These are phyloP conservation scores for Henckelia pumila DNA, from an alignment of 257 asterid genomes.

Conservation along the genomic window DNA sequence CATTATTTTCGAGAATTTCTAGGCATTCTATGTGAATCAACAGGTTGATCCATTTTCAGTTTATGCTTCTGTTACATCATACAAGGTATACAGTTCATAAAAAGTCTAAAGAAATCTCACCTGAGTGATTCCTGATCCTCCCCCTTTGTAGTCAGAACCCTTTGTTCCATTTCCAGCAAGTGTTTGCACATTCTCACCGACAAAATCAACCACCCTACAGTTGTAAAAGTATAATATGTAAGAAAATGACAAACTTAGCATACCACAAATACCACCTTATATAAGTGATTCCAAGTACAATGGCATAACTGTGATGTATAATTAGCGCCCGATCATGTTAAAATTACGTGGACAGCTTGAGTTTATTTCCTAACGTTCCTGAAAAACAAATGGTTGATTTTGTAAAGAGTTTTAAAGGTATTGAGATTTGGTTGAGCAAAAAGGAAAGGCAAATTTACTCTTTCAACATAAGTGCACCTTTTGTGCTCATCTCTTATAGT, in stretches of 20 bases:
- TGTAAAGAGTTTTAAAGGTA: neutral
- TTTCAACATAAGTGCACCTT: neutral
- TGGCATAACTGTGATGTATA: neutral
- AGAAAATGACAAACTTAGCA: slow-evolving; percentile 1
- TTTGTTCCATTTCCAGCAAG: slow-evolving; percentile 97
- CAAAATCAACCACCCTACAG: slow-evolving; percentile 88
- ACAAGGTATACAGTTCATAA: slow-evolving; percentile 2
- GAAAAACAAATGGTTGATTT: slow-evolving; percentile 1
- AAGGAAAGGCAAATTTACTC: neutral
- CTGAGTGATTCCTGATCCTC: slow-evolving; percentile 82
- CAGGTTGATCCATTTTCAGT: too few species aligned
- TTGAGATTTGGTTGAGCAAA: neutral
- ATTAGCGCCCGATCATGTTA: neutral
- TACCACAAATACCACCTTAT: neutral
- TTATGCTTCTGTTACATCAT: neutral
- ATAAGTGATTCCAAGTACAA: slow-evolving; percentile 1
- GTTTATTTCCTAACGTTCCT: slow-evolving; percentile 12
- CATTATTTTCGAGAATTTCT: too few species aligned
- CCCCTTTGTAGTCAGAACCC: slow-evolving; percentile 96
- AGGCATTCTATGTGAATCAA: too few species aligned
- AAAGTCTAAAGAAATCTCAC: slow-evolving; percentile 40
- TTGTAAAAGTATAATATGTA: slow-evolving; percentile 17
- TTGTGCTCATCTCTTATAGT: neutral
- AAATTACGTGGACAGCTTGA: neutral
- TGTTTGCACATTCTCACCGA: slow-evolving; percentile 70